phyloP scores from a whole-genome alignment of 2,329 filamentous ascomycete species.

The Dactylellina leptospora region DNA sequence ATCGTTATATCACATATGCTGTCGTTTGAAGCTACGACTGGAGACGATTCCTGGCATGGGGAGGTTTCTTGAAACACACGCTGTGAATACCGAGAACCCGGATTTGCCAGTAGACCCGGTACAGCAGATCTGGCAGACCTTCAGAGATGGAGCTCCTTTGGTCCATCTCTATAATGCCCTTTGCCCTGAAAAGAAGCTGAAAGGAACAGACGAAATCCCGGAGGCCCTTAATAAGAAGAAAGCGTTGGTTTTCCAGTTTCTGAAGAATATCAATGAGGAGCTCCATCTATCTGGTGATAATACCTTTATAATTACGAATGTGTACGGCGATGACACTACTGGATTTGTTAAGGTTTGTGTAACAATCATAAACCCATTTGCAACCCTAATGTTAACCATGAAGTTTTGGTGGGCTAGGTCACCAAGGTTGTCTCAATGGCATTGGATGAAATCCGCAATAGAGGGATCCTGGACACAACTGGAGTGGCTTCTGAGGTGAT shows the following conservation, averaged over 20 bases:
- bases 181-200: constrained; percentile 73
- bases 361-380: not conserved
- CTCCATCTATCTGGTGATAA: constrained; percentile 80
- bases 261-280: constrained; percentile 85
- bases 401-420: constrained; percentile 65
- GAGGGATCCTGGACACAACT: constrained; percentile 75
- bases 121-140: constrained; percentile 86
- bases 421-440: constrained; percentile 92
- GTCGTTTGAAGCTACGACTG: constrained; percentile 81
- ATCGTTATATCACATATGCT: constrained; percentile 94
- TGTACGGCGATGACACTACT: constrained; percentile 93
- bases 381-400: not conserved
- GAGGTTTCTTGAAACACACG: constrained; percentile 63
- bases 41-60: constrained; percentile 85
- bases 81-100: constrained; percentile 70
- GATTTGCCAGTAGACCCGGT: constrained; percentile 81
- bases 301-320: constrained; percentile 89
- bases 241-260: constrained; percentile 88
- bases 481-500: constrained; percentile 68
- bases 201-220: constrained; percentile 71
- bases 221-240: constrained; percentile 75
- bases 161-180: constrained; percentile 89
- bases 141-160: constrained; percentile 83
- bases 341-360: constrained; percentile 85
- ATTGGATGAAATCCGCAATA: constrained; percentile 82